phyloP scores from a whole-genome alignment of 805 yeast genomes.

The Alloascoidea hylecoeti region DNA sequence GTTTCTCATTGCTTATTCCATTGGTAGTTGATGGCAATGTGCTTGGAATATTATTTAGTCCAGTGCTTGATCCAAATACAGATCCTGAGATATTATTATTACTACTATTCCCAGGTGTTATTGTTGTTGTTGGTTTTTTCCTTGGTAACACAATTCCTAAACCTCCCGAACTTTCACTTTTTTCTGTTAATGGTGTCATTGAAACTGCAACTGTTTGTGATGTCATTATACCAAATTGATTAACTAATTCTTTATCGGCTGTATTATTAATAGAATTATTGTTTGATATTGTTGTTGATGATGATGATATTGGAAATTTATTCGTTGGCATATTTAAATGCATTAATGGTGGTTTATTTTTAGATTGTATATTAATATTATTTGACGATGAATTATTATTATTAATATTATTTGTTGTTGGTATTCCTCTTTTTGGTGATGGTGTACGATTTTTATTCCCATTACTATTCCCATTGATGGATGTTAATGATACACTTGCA shows the following conservation, averaged over 20 bases:
- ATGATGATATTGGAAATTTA: constrained; percentile 3
- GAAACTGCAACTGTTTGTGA: neutral
- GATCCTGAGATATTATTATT: neutral
- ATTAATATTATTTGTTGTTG: no score
- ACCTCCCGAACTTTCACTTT: neutral
- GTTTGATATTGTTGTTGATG: neutral
- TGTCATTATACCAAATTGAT: neutral
- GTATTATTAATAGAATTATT: neutral
- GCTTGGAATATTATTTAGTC: neutral
- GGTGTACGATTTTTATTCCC: no score
- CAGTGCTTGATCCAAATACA: neutral
- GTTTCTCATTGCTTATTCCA: neutral
- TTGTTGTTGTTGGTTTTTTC: neutral
- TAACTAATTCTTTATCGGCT: neutral
- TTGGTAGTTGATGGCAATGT: neutral
- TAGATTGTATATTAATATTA: no score
- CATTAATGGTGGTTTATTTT: no score
- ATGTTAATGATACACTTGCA: no score
- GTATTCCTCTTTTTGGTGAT: no score
- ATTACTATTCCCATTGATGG: no score
- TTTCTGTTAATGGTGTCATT: neutral
- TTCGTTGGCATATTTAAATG: neutral
- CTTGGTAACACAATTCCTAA: neutral
- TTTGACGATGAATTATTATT: no score
- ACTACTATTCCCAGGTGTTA: neutral